phyloP scores from a whole-genome alignment of 331 rosid species.

The Malus hybrid region DNA sequence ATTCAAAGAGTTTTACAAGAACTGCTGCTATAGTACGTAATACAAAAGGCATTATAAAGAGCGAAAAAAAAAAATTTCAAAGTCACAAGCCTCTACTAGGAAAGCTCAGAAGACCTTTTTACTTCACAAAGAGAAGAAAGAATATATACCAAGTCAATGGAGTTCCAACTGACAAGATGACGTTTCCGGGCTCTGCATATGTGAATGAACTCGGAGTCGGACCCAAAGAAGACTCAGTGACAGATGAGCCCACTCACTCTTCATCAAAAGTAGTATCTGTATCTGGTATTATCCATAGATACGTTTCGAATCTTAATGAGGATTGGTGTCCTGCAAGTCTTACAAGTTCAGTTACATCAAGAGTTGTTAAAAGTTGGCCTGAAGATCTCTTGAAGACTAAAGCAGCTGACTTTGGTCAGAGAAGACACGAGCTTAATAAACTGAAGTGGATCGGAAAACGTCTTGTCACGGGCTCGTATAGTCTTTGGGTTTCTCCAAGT shows the following conservation, averaged over 20 bases:
- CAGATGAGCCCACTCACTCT: conserved; percentile 31
- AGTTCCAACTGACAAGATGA: neutral
- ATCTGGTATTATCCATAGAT: conserved; percentile 46
- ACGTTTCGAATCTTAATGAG: conserved; percentile 31
- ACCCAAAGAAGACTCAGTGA: neutral
- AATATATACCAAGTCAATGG: conserved; percentile 12
- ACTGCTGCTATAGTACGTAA: conserved; percentile 1
- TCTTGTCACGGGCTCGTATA: conserved; percentile 43
- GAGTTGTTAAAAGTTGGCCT: conserved; percentile 19
- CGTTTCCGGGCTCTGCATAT: no score
- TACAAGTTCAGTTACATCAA: conserved; percentile 35
- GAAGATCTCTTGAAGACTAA: conserved; percentile 14
- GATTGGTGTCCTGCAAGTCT: conserved; percentile 22
- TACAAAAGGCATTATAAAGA: conserved; percentile 20
- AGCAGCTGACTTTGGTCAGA: conserved; percentile 16
- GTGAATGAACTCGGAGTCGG: no score
- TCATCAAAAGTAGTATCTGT: conserved; percentile 61
- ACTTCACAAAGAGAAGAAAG: conserved; percentile 12
- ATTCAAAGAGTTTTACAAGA: conserved; percentile 11
- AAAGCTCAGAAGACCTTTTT: conserved; percentile 14
- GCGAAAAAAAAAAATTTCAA: conserved; percentile 6
- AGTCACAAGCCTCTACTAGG: neutral
- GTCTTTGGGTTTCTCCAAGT: conserved; percentile 38
- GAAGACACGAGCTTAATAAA: conserved; percentile 10
- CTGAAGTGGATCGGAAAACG: conserved; percentile 38